Base-by-base conservation (phyloP, 306 rosid genomes). In the Acacia crassicarpa region DNA sequence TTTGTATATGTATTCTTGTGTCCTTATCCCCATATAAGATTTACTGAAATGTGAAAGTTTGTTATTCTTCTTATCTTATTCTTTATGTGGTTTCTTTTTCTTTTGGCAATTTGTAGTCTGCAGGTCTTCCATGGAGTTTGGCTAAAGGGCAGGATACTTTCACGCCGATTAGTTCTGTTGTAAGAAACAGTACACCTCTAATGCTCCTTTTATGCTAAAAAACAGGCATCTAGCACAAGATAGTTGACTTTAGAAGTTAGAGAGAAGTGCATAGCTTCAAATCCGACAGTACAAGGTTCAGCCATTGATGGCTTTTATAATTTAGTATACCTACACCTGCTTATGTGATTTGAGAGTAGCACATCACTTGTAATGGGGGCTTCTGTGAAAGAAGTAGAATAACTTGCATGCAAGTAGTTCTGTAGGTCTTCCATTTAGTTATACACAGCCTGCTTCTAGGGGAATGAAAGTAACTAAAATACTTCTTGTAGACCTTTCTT, bases 71-170 rank as follows among this genome's bases (percentile, higher is more conserved):
- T 79, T 4, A 32, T 65, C 61, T 77, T 35, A 51, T 70, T 27
- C 76, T 23, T 72, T 65, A 67, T 43, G 43, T 30, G 32, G 65
- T 78, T 77, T 67, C 41, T 54, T 67, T 67, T 46, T 22, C 30
- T 49, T 85, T 61, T 71, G 49, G 58, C 12, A 43, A 45, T 45
- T 44, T 80, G 67, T 77, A 95, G 99, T 91, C 99, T 89, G 97
- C 95, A 89, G 98, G 98, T 83, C 98, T 93, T 91, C 99, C 99
- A 82, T 95, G 99, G 99, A 87, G 89, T 51, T 53, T 91, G 62
- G 95, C 99, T 20, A 95, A 95, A 82, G 98, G 98, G 85, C 97
- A 91, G 89, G 99, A 93, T 82, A 95, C 98, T 56, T 95, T 95
- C 88, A 95, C 99, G 9, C 98, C 98, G 76, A 94, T 94, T 72